Conservation (phyloP, 2,329 filamentous ascomycete species). For the Helotiales sp. region DNA sequence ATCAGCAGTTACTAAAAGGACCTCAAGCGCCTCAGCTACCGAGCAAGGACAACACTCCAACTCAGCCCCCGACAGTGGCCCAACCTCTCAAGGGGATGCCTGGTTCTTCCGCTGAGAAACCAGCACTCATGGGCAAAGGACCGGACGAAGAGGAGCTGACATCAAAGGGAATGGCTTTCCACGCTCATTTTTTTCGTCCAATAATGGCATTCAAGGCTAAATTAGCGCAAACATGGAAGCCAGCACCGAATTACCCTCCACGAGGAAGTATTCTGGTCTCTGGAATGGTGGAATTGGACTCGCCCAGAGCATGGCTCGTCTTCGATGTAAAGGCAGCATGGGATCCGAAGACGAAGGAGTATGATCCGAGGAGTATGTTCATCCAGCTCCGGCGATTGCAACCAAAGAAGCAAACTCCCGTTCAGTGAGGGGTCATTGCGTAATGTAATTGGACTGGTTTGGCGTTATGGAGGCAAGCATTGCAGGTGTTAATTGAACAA, state of each 20-base stretch:
- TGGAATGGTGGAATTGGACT: conserved; percentile 59
- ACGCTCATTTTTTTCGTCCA: conserved; percentile 35
- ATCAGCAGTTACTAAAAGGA: conserved; percentile 33
- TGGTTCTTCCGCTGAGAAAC: conserved; percentile 16
- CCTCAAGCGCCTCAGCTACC: conserved; percentile 20
- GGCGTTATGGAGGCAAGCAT: conserved; percentile 14
- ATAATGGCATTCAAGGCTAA: conserved; percentile 39
- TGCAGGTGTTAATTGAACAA: conserved; percentile 5
- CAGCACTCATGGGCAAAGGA: conserved; percentile 15
- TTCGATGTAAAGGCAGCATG: conserved; percentile 60
- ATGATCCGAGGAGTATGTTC: conserved; percentile 42
- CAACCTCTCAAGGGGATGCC: conserved; percentile 27
- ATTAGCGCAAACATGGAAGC: conserved; percentile 52
- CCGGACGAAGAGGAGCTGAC: conserved; percentile 16
- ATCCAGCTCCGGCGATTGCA: conserved; percentile 53
- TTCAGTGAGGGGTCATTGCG: background rate
- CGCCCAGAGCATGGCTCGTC: conserved; percentile 52
- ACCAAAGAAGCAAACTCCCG: conserved; percentile 47
- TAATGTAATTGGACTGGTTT: background rate
- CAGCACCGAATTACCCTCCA: conserved; percentile 50
- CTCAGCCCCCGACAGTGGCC: conserved; percentile 13
- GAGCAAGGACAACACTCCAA: conserved; percentile 31
- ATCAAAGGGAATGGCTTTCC: conserved; percentile 22
- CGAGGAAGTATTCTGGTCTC: conserved; percentile 58
- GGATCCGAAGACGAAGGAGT: conserved; percentile 57